These are phyloP conservation scores for Aspergillus mulundensis DNA, from an alignment of 495 filamentous ascomycete genomes.

Conservation along the genomic window DNA sequence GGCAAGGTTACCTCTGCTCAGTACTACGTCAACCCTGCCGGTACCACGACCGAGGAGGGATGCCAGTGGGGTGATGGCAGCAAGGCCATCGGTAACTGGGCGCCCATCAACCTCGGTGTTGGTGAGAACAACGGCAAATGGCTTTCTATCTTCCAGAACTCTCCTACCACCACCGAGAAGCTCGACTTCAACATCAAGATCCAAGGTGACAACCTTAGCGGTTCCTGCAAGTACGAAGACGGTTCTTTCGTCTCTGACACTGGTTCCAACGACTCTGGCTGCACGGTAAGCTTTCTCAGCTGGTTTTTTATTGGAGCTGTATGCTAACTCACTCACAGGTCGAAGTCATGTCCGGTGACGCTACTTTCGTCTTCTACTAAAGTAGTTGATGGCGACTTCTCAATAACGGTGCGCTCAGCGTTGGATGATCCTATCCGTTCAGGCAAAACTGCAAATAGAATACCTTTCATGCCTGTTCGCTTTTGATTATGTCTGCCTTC, in stretches of 20 bases:
- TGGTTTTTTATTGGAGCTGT: constrained; percentile 5
- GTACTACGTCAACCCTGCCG: constrained; percentile 91
- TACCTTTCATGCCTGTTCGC: constrained; percentile 16
- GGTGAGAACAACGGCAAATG: constrained; percentile 70
- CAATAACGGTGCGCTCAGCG: constrained; percentile 5
- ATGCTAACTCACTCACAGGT: constrained; percentile 28
- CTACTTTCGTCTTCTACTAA: constrained; percentile 43
- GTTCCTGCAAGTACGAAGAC: constrained; percentile 65
- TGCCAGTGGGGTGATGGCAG: constrained; percentile 75
- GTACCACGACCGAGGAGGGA: constrained; percentile 60
- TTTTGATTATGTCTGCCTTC: constrained; percentile 14
- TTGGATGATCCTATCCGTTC: constrained; percentile 14
- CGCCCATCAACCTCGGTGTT: constrained; percentile 84
- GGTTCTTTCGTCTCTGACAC: constrained; percentile 50
- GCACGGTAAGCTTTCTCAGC: constrained; percentile 54
- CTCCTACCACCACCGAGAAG: constrained; percentile 53
- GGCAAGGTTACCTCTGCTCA: constrained; percentile 77
- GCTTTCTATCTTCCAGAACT: constrained; percentile 76
- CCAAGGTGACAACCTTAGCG: constrained; percentile 57
- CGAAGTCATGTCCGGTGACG: constrained; percentile 42
- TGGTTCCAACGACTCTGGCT: constrained; percentile 51
- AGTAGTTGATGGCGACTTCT: constrained; percentile 2
- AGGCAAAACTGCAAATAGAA: constrained; percentile 17
- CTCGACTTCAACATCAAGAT: constrained; percentile 76
- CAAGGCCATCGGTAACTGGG: constrained; percentile 72